Conservation (phyloP, 1,284 basidiomycete species). For the Cryptococcus jaspeensis region DNA sequence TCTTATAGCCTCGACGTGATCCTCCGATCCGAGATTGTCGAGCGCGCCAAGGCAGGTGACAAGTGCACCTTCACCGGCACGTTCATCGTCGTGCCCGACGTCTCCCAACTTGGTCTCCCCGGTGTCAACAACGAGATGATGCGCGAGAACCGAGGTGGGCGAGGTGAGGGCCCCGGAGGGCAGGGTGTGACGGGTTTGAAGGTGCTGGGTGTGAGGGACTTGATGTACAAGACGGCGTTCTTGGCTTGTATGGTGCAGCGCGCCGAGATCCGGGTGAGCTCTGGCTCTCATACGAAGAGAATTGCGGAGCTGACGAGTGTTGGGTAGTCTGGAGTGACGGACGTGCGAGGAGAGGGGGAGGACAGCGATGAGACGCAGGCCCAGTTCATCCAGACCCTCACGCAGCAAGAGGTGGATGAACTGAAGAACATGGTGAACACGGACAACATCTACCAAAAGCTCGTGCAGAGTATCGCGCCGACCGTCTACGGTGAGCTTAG, state of each 20-base stretch:
- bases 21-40: conserved; percentile 90
- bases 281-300: neutral
- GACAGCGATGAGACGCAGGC: conserved; percentile 70
- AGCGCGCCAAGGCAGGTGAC: conserved; percentile 97
- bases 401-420: conserved; percentile 92
- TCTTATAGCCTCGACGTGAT: conserved; percentile 78
- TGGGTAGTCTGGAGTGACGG: conserved; percentile 66
- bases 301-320: neutral
- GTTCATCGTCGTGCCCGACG: conserved; percentile 98
- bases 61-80: conserved; percentile 98
- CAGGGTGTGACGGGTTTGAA: conserved; percentile 93
- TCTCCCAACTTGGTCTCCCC: conserved; percentile 90
- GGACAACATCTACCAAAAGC: conserved; percentile 88
- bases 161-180: conserved; percentile 68
- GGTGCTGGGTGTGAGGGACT: conserved; percentile 87
- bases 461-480: conserved; percentile 94
- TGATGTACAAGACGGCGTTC: conserved; percentile 99
- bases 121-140: conserved; percentile 93
- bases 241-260: conserved; percentile 96
- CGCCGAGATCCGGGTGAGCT: conserved; percentile 74
- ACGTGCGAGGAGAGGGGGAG: conserved; percentile 83
- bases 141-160: conserved; percentile 71
- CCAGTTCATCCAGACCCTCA: conserved; percentile 81
- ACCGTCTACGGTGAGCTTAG: conserved; percentile 76
- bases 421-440: conserved; percentile 89